These are phyloP conservation scores for Saccharomycopsis fodiens DNA, from an alignment of 805 yeast genomes.

Conservation along the genomic window DNA sequence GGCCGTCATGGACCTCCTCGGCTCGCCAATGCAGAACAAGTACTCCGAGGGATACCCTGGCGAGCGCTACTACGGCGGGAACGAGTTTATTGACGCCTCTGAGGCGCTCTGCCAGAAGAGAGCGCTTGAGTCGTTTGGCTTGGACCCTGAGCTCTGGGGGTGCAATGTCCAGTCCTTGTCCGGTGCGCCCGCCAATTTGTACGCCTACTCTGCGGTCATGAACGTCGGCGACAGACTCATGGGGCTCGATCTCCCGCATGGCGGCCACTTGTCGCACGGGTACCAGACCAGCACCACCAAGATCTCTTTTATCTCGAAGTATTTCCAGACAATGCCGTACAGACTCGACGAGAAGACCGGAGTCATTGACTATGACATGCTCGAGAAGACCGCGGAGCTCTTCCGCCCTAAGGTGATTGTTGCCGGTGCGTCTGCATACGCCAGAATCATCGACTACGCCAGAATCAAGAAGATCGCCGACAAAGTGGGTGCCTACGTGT, in stretches of 20 bases:
- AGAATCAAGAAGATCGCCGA: conserved; percentile 96
- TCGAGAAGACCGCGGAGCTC: conserved; percentile 82
- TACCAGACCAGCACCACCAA: conserved; percentile 88
- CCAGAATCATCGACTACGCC: conserved; percentile 92
- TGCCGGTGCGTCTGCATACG: conserved; percentile 98
- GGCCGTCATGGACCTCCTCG: conserved; percentile 92
- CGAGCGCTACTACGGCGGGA: conserved; percentile 98
- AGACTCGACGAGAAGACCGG: conserved; percentile 90
- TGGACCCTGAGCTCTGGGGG: conserved; percentile 86
- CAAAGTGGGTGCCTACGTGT: conserved; percentile 92
- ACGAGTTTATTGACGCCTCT: conserved; percentile 91
- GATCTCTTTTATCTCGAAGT: conserved; percentile 92
- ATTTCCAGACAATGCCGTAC: conserved; percentile 98
- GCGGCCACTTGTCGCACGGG: conserved; percentile 98
- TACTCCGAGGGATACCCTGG: conserved; percentile 99
- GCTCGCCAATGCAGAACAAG: conserved; percentile 97
- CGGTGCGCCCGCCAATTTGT: conserved; percentile 97
- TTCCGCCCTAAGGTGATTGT: conserved; percentile 95
- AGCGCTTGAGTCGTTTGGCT: conserved; percentile 82
- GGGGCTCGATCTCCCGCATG: conserved; percentile 98
- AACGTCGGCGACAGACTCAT: conserved; percentile 93
- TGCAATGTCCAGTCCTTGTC: conserved; percentile 95
- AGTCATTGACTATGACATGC: conserved; percentile 89
- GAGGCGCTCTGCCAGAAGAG: conserved; percentile 90
- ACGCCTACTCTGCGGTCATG: conserved; percentile 92